These are phyloP conservation scores for Nitzschia sp. DNA, from an alignment of 108 stramenopile species.

Conservation along the genomic window DNA sequence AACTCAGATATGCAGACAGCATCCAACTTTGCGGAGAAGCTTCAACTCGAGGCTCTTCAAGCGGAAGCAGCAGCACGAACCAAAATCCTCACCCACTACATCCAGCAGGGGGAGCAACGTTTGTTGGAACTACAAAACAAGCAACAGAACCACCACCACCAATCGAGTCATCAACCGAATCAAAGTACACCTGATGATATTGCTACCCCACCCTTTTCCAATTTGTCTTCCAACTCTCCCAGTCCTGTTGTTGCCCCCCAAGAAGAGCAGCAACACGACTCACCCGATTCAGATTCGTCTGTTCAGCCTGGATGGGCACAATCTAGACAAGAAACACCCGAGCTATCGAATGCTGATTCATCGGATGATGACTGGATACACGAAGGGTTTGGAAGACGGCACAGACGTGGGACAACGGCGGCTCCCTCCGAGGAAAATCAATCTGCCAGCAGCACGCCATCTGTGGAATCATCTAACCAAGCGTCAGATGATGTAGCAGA, in stretches of 20 bases:
- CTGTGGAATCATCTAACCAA: no score
- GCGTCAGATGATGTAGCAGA: background rate
- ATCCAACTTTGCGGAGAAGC: slow-evolving; percentile 52
- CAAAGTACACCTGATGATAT: background rate
- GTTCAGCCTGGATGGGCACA: no score
- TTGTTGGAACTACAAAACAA: slow-evolving; percentile 67
- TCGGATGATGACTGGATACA: background rate
- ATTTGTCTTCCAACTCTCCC: slow-evolving; percentile 27
- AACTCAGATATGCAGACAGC: slow-evolving; percentile 55
- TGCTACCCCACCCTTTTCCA: slow-evolving; percentile 1
- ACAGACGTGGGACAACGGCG: background rate
- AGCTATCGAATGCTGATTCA: no score
- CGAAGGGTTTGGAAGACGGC: no score
- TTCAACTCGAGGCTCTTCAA: slow-evolving; percentile 63
- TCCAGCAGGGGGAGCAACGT: slow-evolving; percentile 65
- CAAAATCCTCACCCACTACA: slow-evolving; percentile 62
- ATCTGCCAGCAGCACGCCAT: background rate
- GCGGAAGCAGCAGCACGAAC: slow-evolving; percentile 74
- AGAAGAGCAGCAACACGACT: no score
- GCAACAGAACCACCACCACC: slow-evolving; percentile 14
- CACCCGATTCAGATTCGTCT: no score
- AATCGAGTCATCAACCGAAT: no score
- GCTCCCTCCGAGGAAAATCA: background rate
- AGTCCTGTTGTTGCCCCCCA: no score
- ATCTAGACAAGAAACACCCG: no score